phyloP scores from a whole-genome alignment of 2,329 filamentous ascomycete species.

The Huntiella savannae region DNA sequence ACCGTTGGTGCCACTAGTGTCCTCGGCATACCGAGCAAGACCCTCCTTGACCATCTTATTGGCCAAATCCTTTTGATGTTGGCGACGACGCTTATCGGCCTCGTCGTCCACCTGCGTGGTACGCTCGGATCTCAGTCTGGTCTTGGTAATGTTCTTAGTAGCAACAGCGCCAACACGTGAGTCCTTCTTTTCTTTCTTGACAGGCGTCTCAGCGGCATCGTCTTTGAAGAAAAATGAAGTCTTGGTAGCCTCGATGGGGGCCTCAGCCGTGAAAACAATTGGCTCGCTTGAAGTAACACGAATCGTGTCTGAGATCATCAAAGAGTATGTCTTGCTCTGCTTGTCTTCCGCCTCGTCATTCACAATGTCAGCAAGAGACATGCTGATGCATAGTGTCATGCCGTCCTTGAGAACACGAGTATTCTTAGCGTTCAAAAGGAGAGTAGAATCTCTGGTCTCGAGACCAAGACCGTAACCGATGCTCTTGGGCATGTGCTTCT shows the following conservation, averaged over 20 bases:
- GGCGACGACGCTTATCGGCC: constrained; percentile 65
- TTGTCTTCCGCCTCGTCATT: constrained; percentile 79
- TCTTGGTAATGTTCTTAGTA: constrained; percentile 88
- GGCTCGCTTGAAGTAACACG: constrained; percentile 64
- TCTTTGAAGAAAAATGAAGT: constrained; percentile 99
- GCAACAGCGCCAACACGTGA: constrained; percentile 69
- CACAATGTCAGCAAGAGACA: constrained; percentile 74
- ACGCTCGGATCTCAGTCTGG: constrained; percentile 76
- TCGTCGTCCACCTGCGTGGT: constrained; percentile 78
- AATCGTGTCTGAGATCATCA: constrained; percentile 83
- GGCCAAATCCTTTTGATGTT: constrained; percentile 81
- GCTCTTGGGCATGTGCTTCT: constrained; percentile 86
- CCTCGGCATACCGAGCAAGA: constrained; percentile 66
- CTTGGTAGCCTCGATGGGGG: constrained; percentile 75
- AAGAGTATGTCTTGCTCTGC: constrained; percentile 71
- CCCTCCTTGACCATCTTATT: constrained; percentile 80
- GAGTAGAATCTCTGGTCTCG: constrained; percentile 67
- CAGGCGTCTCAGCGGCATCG: constrained; percentile 65
- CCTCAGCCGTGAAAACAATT: constrained; percentile 84
- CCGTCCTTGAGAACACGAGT: constrained; percentile 70
- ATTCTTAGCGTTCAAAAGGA: constrained; percentile 78
- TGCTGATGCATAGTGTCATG: constrained; percentile 86
- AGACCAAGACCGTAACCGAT: constrained; percentile 85
- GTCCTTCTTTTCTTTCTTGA: constrained; percentile 83
- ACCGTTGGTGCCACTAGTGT: constrained; percentile 67